Percentiles rank a stretch among this genome's conserved stretches.
phyloP scores from a whole-genome alignment of 208 protist species.

The Acanthamoeba healyi region DNA sequence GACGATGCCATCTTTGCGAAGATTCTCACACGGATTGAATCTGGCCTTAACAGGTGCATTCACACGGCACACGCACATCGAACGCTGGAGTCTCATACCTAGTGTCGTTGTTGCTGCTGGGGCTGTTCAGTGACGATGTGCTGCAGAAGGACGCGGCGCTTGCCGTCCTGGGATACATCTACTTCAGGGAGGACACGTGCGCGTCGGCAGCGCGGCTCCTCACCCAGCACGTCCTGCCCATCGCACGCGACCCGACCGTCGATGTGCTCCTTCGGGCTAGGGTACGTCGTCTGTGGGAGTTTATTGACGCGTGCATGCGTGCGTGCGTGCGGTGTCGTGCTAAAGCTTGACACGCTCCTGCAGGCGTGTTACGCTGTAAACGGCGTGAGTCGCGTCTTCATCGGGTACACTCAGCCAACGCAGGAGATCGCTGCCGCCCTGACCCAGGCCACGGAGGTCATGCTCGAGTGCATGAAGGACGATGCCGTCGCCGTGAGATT shows the following conservation, averaged over 20 bases:
- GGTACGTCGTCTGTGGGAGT: background rate
- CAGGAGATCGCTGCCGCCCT: background rate
- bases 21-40: background rate
- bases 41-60: background rate
- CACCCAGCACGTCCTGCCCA: background rate
- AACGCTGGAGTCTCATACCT: background rate
- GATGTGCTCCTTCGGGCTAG: background rate
- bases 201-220: background rate
- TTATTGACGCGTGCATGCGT: background rate
- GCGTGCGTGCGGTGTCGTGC: no score
- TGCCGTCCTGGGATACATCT: background rate
- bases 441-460: background rate
- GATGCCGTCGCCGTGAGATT: background rate
- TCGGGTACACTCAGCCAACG: background rate
- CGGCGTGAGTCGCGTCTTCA: background rate
- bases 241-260: background rate
- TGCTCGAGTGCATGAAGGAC: background rate
- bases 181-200: background rate
- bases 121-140: background rate
- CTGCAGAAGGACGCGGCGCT: slow-evolving; percentile 16
- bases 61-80: background rate
- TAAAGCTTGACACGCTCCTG: no score
- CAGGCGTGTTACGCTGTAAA: background rate
- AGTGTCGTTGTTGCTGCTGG: background rate
- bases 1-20: background rate